Evolutionary conservation across 129 eudicot species (phyloP), one percentile per base, ranked within the genome.

Genomic region (Silybum marianum): DNA sequence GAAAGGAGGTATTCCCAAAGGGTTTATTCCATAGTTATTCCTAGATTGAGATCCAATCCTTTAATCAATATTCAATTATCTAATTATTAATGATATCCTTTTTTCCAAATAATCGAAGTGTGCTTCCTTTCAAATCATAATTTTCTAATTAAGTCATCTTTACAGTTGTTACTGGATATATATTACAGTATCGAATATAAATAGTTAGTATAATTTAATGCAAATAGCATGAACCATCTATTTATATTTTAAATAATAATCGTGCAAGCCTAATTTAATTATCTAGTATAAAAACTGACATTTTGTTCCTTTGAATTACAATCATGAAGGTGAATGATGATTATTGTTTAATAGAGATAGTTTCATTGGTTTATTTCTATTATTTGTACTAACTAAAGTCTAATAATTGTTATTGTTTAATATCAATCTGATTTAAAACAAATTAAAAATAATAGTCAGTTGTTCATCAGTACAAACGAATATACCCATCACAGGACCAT

Each of bases 1-100:
- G 23, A 58, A 39, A 38, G 28, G 30, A 60, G 66, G 44, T 7
- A 18, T 66, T 25, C 28, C 25, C 63, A 76, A 62, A 71, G n/a
- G 83, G 83, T 79, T 79, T 79, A 79, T 79, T 79, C 83, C 77
- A 79, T 71, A 14, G 23, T 79, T 79, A 79, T 71, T 51, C 83
- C 83, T 51, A n/a, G 72, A 48, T 32, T 79, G 9, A 70, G 71
- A 79, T 79, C 83, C 60, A 32, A 48, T 19, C 60, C 70, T 40
- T 71, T 25, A 10, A 79, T 79, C 28, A 25, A 30, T 71, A 36
- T 16, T 65, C 25, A 65, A 44, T 38, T 44, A 48, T 22, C 16
- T 69, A 3, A 70, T 69, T 48, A 19, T 38, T 79, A 58, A 58
- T 58, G 65, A 58, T 58, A 58, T 58, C 22, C 4, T 2, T 51